Conservation (phyloP, 768 basidiomycete species). For the Rhodosporidiobolus sp. region DNA sequence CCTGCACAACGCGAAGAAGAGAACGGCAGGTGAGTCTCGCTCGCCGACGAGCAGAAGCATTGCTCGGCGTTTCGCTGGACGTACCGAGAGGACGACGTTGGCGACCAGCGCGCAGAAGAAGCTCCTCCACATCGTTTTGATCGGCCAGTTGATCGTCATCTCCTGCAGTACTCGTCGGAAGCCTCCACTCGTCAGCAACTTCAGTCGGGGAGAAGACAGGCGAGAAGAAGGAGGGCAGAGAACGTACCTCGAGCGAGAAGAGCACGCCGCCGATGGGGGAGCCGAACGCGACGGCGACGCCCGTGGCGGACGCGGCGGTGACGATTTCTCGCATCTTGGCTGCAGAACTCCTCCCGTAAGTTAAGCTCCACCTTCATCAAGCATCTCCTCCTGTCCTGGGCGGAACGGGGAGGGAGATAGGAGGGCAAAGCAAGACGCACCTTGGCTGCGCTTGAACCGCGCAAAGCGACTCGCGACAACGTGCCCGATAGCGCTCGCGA, state of each 20-base stretch:
- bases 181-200: not conserved
- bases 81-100: constrained; percentile 87
- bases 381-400: too few species aligned
- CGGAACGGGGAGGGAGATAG: constrained; percentile 1
- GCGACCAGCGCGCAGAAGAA: constrained; percentile 97
- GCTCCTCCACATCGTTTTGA: constrained; percentile 97
- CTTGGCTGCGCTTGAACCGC: constrained; percentile 80
- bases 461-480: constrained; percentile 80
- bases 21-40: too few species aligned
- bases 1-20: constrained; percentile 52
- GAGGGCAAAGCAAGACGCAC: constrained; percentile 53
- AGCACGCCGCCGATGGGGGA: constrained; percentile 96
- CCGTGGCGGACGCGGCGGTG: constrained; percentile 93
- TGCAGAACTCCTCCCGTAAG: constrained; percentile 42
- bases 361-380: too few species aligned
- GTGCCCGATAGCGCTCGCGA: constrained; percentile 89
- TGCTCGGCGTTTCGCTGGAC: constrained; percentile 47
- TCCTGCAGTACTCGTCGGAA: constrained; percentile 59
- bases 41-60: not conserved
- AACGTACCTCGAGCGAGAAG: constrained; percentile 88
- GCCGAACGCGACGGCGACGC: constrained; percentile 97
- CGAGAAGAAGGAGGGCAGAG: not conserved
- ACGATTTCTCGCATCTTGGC: constrained; percentile 74
- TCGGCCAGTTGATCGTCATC: constrained; percentile 97
- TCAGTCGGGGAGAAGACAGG: too few species aligned